phyloP scores from a whole-genome alignment of 148 eudicot genomes.

The Amaranthus cruentus region DNA sequence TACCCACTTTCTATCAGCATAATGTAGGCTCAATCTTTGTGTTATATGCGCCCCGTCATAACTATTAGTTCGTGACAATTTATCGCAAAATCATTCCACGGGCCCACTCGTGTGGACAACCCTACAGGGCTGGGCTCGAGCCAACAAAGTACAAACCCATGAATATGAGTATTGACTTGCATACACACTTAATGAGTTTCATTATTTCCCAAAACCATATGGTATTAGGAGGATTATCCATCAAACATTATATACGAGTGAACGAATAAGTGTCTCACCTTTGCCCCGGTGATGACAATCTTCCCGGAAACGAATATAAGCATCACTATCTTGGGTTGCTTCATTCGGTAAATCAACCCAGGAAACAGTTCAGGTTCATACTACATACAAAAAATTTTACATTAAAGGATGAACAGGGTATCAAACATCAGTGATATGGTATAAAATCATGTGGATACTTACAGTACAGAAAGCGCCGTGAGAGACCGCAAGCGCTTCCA shows the following conservation, averaged over 20 bases:
- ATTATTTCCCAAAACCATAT: too few species aligned
- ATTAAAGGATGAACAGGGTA: background rate
- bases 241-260: background rate
- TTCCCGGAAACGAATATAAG: slow-evolving; percentile 91
- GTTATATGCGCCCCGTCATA: too few species aligned
- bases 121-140: too few species aligned
- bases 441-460: slow-evolving; percentile 20
- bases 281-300: slow-evolving; percentile 91
- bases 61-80: too few species aligned
- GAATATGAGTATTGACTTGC: too few species aligned
- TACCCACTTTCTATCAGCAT: too few species aligned
- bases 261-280: slow-evolving; percentile 37
- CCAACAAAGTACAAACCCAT: too few species aligned
- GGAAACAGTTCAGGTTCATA: slow-evolving; percentile 96
- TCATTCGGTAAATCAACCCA: slow-evolving; percentile 89
- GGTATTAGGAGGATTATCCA: too few species aligned
- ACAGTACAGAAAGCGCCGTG: slow-evolving; percentile 90
- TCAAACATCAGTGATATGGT: background rate
- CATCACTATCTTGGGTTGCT: slow-evolving; percentile 84
- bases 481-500: slow-evolving; percentile 81
- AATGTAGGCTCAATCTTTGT: too few species aligned
- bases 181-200: too few species aligned
- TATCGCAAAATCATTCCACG: too few species aligned
- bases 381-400: slow-evolving; percentile 26
- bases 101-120: too few species aligned